Evolutionary conservation across 345 rosid species (phyloP), one percentile per base, ranked within the genome.

Genomic region (Carallia pectinifolia): DNA sequence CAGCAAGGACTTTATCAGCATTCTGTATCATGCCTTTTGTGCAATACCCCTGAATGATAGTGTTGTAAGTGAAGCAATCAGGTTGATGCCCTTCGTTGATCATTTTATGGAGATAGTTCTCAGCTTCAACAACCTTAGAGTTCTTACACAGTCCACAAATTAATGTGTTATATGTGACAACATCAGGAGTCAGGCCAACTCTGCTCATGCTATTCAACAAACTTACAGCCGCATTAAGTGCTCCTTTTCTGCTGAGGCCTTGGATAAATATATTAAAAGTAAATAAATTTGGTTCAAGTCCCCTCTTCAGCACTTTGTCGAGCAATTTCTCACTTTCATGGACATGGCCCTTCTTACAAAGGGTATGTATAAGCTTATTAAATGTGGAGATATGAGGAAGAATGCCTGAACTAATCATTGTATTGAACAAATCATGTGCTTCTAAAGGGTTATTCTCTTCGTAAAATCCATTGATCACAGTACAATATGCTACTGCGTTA

Each of bases 301-400:
- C 99, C 70, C 86, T 83, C 81, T 94, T 94, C 70, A 88, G 68
- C 64, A 90, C 86, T 74, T 84, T 91, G 72, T 73, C 85, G 29
- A 94, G 70, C 67, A 92, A 85, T 65, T 86, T 94, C 71, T 86
- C 85, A 75, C 97, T 84, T 79, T 91, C 99, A 68, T 1, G 80
- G 44, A 85, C 85, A 77, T 84, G 79, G 44, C 97, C 97, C 60
- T 84, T 83, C 87, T 81, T 92, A 55, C 92, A 90, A 66, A 90
- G 97, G 70, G 76, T 77, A 74, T 89, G 97, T 39, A 92, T n/a
- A 75, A 95, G 89, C 81, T 87, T 92, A 63, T 95, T 95, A 80
- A 90, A 89, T n/a, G 91, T 67, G 62, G 83, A 65, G 72, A 81
- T 62, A 36, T 77, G 73, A 65, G 96, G 97, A 52, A 68, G 71